Evolutionary conservation across 306 rosid genomes (phyloP).

Genomic region (Corylus heterophylla): DNA sequence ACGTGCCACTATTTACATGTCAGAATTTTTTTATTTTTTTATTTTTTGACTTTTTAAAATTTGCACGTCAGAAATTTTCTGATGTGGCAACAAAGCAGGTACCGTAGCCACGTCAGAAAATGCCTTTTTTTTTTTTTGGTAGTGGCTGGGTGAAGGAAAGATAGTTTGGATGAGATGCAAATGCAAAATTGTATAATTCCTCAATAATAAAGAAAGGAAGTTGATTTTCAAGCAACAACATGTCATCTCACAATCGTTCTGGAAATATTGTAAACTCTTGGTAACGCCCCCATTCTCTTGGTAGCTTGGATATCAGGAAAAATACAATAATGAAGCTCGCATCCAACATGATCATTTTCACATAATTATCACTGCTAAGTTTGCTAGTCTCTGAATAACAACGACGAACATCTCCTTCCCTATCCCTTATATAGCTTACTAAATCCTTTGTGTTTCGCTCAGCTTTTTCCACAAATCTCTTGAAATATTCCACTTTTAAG

Average conservation of each 20-base stretch:
- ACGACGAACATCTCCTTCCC: neutral
- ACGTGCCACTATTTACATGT: too few relatives aligned
- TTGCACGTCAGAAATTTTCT: too few relatives aligned
- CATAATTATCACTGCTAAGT: too few relatives aligned
- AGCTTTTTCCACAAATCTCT: neutral
- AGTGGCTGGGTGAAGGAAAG: neutral
- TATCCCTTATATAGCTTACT: neutral
- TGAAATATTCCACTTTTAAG: neutral
- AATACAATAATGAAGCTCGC: neutral
- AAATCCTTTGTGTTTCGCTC: neutral
- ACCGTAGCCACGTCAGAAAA: too few relatives aligned
- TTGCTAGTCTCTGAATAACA: neutral
- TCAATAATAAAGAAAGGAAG: slow-evolving; percentile 18
- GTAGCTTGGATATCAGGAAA: too few relatives aligned
- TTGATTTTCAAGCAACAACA: neutral
- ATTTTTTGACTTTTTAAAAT: too few relatives aligned
- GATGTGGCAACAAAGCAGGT: too few relatives aligned
- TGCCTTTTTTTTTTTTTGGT: too few relatives aligned
- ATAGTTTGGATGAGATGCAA: neutral
- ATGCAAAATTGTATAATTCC: neutral
- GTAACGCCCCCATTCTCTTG: too few relatives aligned
- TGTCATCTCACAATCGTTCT: too few relatives aligned
- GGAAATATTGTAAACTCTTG: too few relatives aligned
- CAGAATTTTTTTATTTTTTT: too few relatives aligned
- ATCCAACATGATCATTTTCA: neutral